Evolutionary conservation across 1,284 basidiomycete species (phyloP).

Genomic region (Cronartium quercuum): DNA sequence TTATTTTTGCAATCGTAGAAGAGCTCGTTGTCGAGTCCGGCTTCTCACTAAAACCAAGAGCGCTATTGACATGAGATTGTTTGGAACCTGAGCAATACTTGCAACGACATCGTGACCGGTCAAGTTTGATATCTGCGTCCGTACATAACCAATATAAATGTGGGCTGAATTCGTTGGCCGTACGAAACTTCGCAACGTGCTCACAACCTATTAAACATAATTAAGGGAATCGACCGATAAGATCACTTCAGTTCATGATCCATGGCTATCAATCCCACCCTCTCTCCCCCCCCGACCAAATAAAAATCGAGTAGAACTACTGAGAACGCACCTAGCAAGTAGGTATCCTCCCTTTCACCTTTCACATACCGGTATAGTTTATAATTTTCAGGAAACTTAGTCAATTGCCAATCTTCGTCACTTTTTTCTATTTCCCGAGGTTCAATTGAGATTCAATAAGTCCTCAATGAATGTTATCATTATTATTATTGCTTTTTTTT

Average conservation of each 20-base stretch:
- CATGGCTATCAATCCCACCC: too few relatives aligned
- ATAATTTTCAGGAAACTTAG: conserved; percentile 25
- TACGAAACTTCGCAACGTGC: conserved; percentile 59
- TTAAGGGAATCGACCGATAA: background rate
- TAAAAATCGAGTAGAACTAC: background rate
- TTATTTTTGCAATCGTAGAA: conserved; percentile 16
- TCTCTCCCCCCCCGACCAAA: background rate
- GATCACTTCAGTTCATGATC: background rate
- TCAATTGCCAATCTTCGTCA: conserved; percentile 34
- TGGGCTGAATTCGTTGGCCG: conserved; percentile 69
- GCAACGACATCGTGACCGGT: conserved; percentile 60
- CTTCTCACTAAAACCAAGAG: conserved; percentile 54
- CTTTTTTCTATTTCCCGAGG: background rate
- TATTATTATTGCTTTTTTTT: background rate
- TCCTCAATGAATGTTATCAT: background rate
- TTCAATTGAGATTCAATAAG: background rate
- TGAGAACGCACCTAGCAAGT: conserved; percentile 16
- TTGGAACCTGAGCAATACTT: conserved; percentile 66
- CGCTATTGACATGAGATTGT: conserved; percentile 62
- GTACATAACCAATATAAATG: conserved; percentile 70
- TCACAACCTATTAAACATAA: conserved; percentile 52
- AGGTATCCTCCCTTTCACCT: conserved; percentile 26
- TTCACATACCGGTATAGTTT: conserved; percentile 23
- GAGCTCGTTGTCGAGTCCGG: conserved; percentile 39
- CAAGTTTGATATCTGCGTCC: conserved; percentile 52